phyloP scores from a whole-genome alignment of 257 asterid genomes.

The Solanum microdontum region DNA sequence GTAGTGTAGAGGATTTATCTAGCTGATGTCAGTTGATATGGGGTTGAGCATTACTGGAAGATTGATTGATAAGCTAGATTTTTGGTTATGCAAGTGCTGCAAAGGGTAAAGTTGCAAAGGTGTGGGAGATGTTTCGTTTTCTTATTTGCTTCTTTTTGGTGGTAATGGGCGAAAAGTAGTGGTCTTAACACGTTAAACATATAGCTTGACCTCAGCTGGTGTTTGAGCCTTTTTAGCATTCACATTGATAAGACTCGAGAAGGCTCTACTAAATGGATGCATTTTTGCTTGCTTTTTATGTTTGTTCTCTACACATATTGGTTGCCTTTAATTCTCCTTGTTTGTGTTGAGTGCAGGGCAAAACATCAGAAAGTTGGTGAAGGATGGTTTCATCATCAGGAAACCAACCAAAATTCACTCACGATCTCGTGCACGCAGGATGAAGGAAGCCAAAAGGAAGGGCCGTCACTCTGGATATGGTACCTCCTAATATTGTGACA shows the following conservation, averaged over 20 bases:
- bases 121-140: background rate
- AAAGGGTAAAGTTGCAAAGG: background rate
- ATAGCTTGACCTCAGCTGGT: background rate
- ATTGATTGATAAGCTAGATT: background rate
- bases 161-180: background rate
- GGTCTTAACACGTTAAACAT: background rate
- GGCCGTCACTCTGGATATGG: constrained; percentile 99
- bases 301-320: background rate
- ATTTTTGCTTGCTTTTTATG: background rate
- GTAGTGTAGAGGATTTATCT: background rate
- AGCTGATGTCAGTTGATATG: background rate
- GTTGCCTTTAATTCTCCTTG: background rate
- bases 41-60: background rate
- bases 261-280: background rate
- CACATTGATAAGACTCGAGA: background rate
- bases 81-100: background rate
- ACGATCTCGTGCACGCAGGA: constrained; percentile 80
- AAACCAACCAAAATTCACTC: constrained; percentile 97
- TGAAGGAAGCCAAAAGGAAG: constrained; percentile 94
- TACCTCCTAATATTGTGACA: constrained; percentile 1
- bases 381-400: constrained; percentile 91
- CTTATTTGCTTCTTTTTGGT: background rate
- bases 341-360: constrained; percentile 35
- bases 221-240: background rate
- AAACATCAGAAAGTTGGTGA: constrained; percentile 72